phyloP scores from a whole-genome alignment of 2,329 filamentous ascomycete species.

The Harringtonia aguacate region DNA sequence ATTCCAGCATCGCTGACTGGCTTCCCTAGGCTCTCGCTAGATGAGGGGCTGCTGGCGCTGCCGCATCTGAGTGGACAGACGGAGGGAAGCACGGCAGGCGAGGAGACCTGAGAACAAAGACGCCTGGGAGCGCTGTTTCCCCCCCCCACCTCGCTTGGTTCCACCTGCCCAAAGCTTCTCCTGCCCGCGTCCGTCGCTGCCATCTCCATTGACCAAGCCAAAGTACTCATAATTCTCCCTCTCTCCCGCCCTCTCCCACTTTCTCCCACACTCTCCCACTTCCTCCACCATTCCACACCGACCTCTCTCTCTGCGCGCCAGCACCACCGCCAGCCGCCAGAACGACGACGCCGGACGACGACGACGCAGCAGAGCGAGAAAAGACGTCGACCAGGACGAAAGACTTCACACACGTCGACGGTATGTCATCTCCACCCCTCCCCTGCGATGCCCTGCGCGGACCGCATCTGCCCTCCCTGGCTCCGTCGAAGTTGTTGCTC shows the following conservation, averaged over 20 bases:
- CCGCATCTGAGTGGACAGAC: neutral
- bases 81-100: neutral
- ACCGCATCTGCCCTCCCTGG: too few species aligned
- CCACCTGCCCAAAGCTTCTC: slow-evolving; percentile 7
- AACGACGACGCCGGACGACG: too few species aligned
- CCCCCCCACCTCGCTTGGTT: slow-evolving; percentile 7
- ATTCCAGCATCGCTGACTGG: slow-evolving; percentile 11
- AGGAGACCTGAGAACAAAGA: slow-evolving; percentile 3
- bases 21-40: slow-evolving; percentile 8
- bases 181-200: neutral
- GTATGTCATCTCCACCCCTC: too few species aligned
- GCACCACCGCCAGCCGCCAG: too few species aligned
- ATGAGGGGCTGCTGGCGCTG: slow-evolving; percentile 6
- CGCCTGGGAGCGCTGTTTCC: neutral
- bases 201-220: neutral
- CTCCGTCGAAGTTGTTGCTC: too few species aligned
- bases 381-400: too few species aligned
- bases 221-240: neutral
- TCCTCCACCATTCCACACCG: too few species aligned
- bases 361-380: too few species aligned
- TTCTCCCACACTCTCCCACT: too few species aligned
- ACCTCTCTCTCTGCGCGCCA: too few species aligned
- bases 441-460: too few species aligned
- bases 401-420: too few species aligned
- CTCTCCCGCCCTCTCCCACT: neutral